phyloP scores from a whole-genome alignment of 495 filamentous ascomycete species.

The Penicillium odoratum region DNA sequence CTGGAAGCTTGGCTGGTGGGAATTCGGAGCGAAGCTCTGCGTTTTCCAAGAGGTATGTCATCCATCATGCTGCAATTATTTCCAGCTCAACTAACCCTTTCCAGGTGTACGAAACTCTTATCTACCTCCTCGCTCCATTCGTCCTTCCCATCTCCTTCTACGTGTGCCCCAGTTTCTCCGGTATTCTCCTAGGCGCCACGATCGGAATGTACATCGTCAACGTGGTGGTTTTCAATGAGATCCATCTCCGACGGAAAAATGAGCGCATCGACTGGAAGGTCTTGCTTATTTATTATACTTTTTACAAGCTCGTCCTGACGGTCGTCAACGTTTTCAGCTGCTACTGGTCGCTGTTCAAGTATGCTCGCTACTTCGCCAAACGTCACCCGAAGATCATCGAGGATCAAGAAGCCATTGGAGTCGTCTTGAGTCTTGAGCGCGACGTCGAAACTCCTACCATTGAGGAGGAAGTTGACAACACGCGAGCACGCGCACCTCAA shows the following conservation, averaged over 20 bases:
- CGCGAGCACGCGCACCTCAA: not conserved
- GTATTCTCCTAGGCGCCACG: constrained; percentile 30
- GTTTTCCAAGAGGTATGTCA: constrained; percentile 59
- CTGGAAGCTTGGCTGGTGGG: constrained; percentile 52
- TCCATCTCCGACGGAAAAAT: constrained; percentile 42
- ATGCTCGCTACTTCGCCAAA: constrained; percentile 43
- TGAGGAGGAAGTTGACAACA: not conserved
- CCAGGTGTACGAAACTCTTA: constrained; percentile 48
- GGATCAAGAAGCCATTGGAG: constrained; percentile 41
- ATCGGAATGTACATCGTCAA: constrained; percentile 41
- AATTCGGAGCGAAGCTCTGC: constrained; percentile 59
- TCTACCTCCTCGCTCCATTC: constrained; percentile 48
- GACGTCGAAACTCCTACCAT: constrained; percentile 10
- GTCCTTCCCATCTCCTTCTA: constrained; percentile 47
- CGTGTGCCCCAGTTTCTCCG: constrained; percentile 39
- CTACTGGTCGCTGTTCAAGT: constrained; percentile 45
- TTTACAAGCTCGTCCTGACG: constrained; percentile 42
- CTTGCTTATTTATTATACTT: constrained; percentile 38
- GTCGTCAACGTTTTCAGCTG: constrained; percentile 43
- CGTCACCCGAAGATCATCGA: constrained; percentile 46
- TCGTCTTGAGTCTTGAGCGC: constrained; percentile 32
- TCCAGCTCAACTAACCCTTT: not conserved
- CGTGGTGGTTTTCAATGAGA: constrained; percentile 44
- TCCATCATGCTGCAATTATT: not conserved
- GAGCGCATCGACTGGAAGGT: constrained; percentile 33